Base-by-base conservation (phyloP, 2,329 filamentous ascomycete genomes). In the Cercospora sesami region DNA sequence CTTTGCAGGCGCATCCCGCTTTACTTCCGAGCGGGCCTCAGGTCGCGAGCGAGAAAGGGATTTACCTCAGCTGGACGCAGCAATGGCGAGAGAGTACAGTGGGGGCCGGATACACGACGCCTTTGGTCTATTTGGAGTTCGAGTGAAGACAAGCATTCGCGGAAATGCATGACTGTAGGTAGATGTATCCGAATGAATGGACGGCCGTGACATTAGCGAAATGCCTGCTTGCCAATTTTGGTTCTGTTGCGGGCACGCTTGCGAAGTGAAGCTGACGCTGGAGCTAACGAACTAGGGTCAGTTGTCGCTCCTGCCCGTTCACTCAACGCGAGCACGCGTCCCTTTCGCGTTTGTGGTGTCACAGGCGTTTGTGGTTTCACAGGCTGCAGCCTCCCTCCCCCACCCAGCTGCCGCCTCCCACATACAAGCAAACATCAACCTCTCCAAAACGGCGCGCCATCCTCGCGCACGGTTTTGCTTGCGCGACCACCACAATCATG, bases 1-100 rank as follows among this genome's bases (percentile, higher is more conserved):
- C 68, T 3, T 53, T 74, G 58, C 72, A 73, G 58, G 73, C 72
- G n/a, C 72, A 74, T 61, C 71, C 73, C 31, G 67, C 63, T 36
- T 51, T 74, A 51, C 23, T 69, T 23, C 65, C 66, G 1, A 65
- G 63, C 51, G 63, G 63, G 14, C 63, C 63, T 8, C 30, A 58
- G 16, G 68, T 68, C 36, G 71, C 66, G 45, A 67, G 64, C 36
- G 65, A 69, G 61, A 68, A 42, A 14, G 71, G 69, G 16, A 69
- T 73, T 39, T 72, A 68, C 51, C 18, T 73, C 23, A 71, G 48
- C 55, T 73, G 68, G 65, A 73, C 69, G 16, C 71, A 73, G 67
- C 65, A 72, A 60, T 73, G 67, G 70, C 36, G 42, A 21, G 63
- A 66, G 30, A 26, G 28, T 51, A 70, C 59, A 12, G 63, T 64